A percentile compares a stretch with the other conserved stretches of the same genome.
These are phyloP conservation scores for Clonostachys chloroleuca DNA, from an alignment of 2,329 filamentous ascomycete species.

Conservation along the genomic window DNA sequence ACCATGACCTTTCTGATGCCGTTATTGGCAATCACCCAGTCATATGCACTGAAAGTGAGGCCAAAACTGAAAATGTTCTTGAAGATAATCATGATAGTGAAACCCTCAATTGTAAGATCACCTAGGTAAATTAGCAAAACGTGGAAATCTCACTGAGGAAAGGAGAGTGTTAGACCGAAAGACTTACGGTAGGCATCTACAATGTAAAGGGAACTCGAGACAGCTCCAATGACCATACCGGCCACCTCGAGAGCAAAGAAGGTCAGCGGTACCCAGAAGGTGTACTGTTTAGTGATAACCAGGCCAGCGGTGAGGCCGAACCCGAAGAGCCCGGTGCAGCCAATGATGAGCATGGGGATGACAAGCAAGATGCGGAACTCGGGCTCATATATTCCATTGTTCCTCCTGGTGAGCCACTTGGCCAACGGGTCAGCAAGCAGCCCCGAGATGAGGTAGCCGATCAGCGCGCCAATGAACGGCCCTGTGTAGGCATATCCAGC, in stretches of 20 bases:
- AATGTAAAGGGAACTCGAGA: conserved; percentile 81
- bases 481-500: conserved; percentile 86
- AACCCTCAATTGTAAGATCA: conserved; percentile 79
- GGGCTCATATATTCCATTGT: conserved; percentile 82
- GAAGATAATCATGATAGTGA: conserved; percentile 87
- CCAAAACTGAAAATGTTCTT: conserved; percentile 92
- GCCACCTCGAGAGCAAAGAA: conserved; percentile 83
- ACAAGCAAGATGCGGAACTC: conserved; percentile 86
- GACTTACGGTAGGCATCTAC: conserved; percentile 83
- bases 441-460: conserved; percentile 75
- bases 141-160: background rate
- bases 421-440: conserved; percentile 70
- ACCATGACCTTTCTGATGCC: conserved; percentile 63
- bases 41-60: conserved; percentile 77
- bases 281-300: conserved; percentile 49
- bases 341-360: conserved; percentile 74
- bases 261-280: conserved; percentile 70
- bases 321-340: conserved; percentile 75
- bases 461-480: conserved; percentile 76
- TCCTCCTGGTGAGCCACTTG: conserved; percentile 64
- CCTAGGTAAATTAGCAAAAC: conserved; percentile 34
- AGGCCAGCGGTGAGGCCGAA: conserved; percentile 72
- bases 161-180: background rate
- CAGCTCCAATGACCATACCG: conserved; percentile 89
- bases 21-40: conserved; percentile 67